A percentile compares a stretch with the other conserved stretches of the same genome.
phyloP scores from a whole-genome alignment of 805 yeast species.

The Clavispora phyllophila region DNA sequence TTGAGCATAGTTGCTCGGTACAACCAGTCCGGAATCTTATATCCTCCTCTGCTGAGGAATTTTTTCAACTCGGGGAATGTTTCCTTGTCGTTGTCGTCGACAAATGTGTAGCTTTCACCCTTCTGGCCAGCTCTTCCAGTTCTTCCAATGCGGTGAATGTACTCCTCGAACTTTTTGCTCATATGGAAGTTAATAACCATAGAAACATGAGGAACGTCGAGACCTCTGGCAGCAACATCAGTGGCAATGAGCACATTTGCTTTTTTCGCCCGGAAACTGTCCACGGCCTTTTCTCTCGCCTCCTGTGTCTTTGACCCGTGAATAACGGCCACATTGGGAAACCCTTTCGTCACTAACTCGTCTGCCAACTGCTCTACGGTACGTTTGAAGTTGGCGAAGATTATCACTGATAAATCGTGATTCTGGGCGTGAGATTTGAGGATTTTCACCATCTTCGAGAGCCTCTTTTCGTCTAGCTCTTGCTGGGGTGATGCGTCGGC shows the following conservation, averaged over 20 bases:
- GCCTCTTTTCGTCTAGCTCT: slow-evolving; percentile 29
- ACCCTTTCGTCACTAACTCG: slow-evolving; percentile 38
- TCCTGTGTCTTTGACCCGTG: slow-evolving; percentile 89
- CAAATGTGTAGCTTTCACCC: slow-evolving; percentile 74
- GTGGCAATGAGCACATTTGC: slow-evolving; percentile 78
- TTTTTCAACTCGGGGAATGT: slow-evolving; percentile 47
- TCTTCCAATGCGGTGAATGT: slow-evolving; percentile 90
- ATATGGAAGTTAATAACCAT: slow-evolving; percentile 84
- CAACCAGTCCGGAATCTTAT: slow-evolving; percentile 27
- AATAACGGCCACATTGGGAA: slow-evolving; percentile 50
- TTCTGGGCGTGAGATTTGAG: slow-evolving; percentile 39
- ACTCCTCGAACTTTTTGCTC: slow-evolving; percentile 73
- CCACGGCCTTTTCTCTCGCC: slow-evolving; percentile 74
- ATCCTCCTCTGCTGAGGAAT: slow-evolving; percentile 38
- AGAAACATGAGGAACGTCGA: slow-evolving; percentile 84
- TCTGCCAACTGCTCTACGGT: slow-evolving; percentile 63
- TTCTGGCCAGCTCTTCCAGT: slow-evolving; percentile 90
- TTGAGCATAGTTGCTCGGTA: not conserved
- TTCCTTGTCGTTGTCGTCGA: slow-evolving; percentile 52
- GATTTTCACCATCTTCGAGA: slow-evolving; percentile 38
- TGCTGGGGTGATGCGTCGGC: slow-evolving; percentile 26
- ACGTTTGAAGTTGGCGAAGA: slow-evolving; percentile 75
- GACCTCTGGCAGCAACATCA: slow-evolving; percentile 94
- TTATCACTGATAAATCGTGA: slow-evolving; percentile 44
- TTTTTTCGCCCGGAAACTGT: slow-evolving; percentile 49